Conservation (phyloP, 805 yeast species). For the Metschnikowia orientalis region DNA sequence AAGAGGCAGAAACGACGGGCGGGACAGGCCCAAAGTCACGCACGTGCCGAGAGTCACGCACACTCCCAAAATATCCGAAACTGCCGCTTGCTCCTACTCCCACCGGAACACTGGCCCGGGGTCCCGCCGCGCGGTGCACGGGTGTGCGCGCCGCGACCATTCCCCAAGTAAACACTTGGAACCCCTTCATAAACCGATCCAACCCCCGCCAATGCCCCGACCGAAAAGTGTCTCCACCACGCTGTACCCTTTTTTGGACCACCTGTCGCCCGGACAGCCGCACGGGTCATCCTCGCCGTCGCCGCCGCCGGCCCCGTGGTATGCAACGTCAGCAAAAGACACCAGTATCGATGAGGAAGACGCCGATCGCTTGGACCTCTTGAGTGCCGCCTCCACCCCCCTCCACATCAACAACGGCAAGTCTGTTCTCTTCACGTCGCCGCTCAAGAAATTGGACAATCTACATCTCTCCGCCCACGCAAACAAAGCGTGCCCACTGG, state of each 20-base stretch:
- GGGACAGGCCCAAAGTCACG: too few relatives aligned
- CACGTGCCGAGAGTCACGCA: too few relatives aligned
- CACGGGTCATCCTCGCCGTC: slow-evolving; percentile 5
- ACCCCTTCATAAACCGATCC: not conserved
- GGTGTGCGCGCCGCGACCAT: slow-evolving; percentile 4
- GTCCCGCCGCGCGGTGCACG: slow-evolving; percentile 1
- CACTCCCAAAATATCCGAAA: too few relatives aligned
- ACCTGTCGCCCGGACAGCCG: slow-evolving; percentile 8
- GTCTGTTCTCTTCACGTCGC: slow-evolving; percentile 26
- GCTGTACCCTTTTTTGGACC: slow-evolving; percentile 2
- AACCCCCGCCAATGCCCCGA: slow-evolving; percentile 4
- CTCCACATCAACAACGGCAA: slow-evolving; percentile 14
- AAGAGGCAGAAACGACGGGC: too few relatives aligned
- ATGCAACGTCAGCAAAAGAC: slow-evolving; percentile 6
- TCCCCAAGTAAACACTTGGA: slow-evolving; percentile 3
- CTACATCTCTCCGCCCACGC: slow-evolving; percentile 24
- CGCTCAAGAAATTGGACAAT: slow-evolving; percentile 32
- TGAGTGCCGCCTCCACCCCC: slow-evolving; percentile 25
- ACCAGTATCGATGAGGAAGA: slow-evolving; percentile 8
- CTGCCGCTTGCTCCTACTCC: too few relatives aligned
- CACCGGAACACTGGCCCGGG: too few relatives aligned
- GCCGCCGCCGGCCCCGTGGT: slow-evolving; percentile 10
- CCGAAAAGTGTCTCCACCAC: slow-evolving; percentile 1
- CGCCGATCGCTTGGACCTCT: slow-evolving; percentile 13
- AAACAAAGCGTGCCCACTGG: not conserved